phyloP scores from a whole-genome alignment of 495 filamentous ascomycete genomes.

The Hypoxylon cercidicola region DNA sequence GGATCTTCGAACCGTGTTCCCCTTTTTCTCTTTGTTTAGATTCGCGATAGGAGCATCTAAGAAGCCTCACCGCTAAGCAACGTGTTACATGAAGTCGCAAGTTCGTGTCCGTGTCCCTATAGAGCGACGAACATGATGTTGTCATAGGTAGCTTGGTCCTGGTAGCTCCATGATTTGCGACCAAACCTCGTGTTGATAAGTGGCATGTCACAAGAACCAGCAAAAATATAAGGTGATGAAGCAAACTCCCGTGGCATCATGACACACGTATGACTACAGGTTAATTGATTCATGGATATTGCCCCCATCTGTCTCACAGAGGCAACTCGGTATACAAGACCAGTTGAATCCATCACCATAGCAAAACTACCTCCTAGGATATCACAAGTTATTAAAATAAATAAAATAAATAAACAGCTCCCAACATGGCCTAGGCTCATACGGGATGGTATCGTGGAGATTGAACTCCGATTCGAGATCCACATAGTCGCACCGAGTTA shows the following conservation, averaged over 20 bases:
- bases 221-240: slow-evolving; percentile 15
- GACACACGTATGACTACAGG: slow-evolving; percentile 17
- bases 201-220: slow-evolving; percentile 27
- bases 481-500: slow-evolving; percentile 12
- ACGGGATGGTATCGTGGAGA: slow-evolving; percentile 11
- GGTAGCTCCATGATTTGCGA: slow-evolving; percentile 16
- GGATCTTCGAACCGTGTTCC: slow-evolving; percentile 9
- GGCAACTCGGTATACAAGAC: slow-evolving; percentile 19
- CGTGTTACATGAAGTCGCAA: slow-evolving; percentile 24
- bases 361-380: neutral
- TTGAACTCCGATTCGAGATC: slow-evolving; percentile 7
- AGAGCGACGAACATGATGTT: slow-evolving; percentile 1
- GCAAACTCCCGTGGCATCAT: slow-evolving; percentile 18
- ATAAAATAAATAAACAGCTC: slow-evolving; percentile 10
- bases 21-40: slow-evolving; percentile 21
- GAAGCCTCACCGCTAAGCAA: slow-evolving; percentile 6
- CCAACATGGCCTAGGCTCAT: neutral
- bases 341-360: neutral
- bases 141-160: neutral
- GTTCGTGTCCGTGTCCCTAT: slow-evolving; percentile 6
- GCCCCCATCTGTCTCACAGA: slow-evolving; percentile 5
- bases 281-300: slow-evolving; percentile 19
- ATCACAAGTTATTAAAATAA: slow-evolving; percentile 11
- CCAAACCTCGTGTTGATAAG: slow-evolving; percentile 34
- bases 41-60: slow-evolving; percentile 28